A percentile compares a stretch with the other conserved stretches of the same genome.
Evolutionary conservation across 2,329 filamentous ascomycete genomes (phyloP).

Genomic region (Pseudocercospora musae): DNA sequence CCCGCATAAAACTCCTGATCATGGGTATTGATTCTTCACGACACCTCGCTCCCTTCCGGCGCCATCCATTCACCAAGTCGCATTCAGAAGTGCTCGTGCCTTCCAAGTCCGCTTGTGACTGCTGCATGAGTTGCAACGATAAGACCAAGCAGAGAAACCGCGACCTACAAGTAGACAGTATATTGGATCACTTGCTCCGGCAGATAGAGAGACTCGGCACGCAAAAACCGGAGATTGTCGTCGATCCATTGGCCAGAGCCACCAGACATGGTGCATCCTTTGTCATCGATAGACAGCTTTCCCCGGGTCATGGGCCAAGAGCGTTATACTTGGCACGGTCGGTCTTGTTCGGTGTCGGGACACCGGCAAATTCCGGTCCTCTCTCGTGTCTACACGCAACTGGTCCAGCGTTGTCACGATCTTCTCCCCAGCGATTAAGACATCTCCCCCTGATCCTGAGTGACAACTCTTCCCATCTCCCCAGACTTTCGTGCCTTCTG

Average conservation of each 20-base stretch:
- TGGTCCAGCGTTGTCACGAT: neutral
- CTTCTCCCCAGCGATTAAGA: neutral
- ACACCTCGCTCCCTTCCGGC: neutral
- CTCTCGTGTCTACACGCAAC: neutral
- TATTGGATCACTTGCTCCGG: neutral
- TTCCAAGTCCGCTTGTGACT: neutral
- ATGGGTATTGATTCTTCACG: neutral
- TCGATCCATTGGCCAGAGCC: too few relatives aligned
- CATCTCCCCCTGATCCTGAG: neutral
- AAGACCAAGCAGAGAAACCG: neutral
- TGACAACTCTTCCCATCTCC: neutral
- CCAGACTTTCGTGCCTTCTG: neutral
- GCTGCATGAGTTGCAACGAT: neutral
- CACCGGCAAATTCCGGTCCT: neutral
- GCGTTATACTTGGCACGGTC: neutral
- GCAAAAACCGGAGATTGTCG: neutral
- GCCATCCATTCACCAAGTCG: neutral
- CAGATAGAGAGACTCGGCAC: neutral
- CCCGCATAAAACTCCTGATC: neutral
- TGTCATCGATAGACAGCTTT: neutral
- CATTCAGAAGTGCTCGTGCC: neutral
- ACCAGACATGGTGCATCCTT: conserved; percentile 17
- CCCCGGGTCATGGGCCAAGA: neutral
- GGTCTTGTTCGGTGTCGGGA: neutral
- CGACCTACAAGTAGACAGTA: neutral